Evolutionary conservation across 257 asterid genomes (phyloP).

Genomic region (Anisodus acutangulus): DNA sequence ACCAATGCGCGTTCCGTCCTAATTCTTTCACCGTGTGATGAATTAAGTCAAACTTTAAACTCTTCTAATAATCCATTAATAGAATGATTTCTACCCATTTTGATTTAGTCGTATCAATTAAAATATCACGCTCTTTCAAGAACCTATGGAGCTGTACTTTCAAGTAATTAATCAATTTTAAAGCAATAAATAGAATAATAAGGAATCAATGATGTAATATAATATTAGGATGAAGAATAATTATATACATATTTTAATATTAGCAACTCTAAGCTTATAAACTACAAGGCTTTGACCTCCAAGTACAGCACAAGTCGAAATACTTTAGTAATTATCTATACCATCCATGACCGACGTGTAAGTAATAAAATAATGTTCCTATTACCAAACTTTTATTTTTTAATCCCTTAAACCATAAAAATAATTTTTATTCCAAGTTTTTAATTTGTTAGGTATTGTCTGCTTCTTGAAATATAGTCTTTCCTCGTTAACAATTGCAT

Average conservation of each 20-base stretch:
- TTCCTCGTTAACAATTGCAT: background rate
- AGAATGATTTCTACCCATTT: background rate
- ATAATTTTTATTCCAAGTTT: background rate
- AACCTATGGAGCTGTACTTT: background rate
- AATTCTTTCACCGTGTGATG: slow-evolving; percentile 1
- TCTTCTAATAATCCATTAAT: background rate
- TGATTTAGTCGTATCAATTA: background rate
- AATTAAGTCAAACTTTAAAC: slow-evolving; percentile 10
- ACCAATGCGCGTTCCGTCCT: background rate
- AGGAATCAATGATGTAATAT: background rate
- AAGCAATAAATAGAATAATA: background rate
- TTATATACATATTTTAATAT: background rate
- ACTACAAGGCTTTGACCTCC: background rate
- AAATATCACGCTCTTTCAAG: background rate
- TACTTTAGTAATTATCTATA: background rate
- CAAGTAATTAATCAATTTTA: background rate
- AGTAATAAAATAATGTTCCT: background rate
- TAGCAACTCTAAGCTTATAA: background rate
- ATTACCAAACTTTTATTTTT: background rate
- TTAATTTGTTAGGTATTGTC: background rate
- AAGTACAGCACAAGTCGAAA: slow-evolving; percentile 4
- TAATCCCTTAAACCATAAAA: background rate
- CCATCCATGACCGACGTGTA: background rate
- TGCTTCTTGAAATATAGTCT: background rate
- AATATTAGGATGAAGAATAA: background rate